These are phyloP conservation scores for Gaertneriomyces sp. DNA, from an alignment of 192 early-diverging fungal genomes.

Conservation along the genomic window DNA sequence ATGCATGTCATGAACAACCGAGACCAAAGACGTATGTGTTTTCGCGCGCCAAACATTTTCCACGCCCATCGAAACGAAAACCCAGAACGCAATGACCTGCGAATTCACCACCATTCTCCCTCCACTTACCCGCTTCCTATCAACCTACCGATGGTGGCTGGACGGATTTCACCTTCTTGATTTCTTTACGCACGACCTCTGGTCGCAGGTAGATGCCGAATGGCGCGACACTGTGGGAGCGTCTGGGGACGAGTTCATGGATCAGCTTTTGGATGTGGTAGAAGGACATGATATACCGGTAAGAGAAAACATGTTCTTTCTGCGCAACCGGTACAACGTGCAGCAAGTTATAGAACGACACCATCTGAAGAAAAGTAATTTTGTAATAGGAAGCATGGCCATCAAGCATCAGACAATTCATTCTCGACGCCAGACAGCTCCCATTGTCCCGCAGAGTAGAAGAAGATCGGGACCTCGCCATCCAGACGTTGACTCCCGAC, in stretches of 20 bases:
- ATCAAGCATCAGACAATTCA: background rate
- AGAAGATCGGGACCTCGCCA: background rate
- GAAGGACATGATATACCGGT: background rate
- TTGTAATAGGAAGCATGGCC: background rate
- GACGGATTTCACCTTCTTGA: slow-evolving; percentile 25
- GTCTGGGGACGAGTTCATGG: background rate
- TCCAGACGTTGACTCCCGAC: background rate
- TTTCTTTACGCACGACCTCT: slow-evolving; percentile 13
- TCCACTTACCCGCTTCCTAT: slow-evolving; percentile 7
- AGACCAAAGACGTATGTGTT: too few species aligned
- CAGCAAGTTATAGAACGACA: background rate
- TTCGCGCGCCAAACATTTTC: too few species aligned
- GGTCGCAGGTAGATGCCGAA: slow-evolving; percentile 3
- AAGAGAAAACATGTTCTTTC: background rate
- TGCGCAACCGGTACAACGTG: background rate
- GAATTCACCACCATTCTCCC: too few species aligned
- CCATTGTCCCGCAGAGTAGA: background rate
- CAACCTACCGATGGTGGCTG: slow-evolving; percentile 8
- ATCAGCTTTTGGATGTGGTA: slow-evolving; percentile 8
- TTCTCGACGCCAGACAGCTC: background rate
- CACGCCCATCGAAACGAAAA: too few species aligned
- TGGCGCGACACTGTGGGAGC: slow-evolving; percentile 12
- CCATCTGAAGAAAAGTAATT: background rate
- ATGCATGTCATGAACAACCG: too few species aligned
- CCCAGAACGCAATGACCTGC: too few species aligned